Percentiles rank a stretch among this genome's conserved stretches.
These are phyloP conservation scores for Coelastrella sp. DNA, from an alignment of 139 green algal genomes.

Conservation along the genomic window DNA sequence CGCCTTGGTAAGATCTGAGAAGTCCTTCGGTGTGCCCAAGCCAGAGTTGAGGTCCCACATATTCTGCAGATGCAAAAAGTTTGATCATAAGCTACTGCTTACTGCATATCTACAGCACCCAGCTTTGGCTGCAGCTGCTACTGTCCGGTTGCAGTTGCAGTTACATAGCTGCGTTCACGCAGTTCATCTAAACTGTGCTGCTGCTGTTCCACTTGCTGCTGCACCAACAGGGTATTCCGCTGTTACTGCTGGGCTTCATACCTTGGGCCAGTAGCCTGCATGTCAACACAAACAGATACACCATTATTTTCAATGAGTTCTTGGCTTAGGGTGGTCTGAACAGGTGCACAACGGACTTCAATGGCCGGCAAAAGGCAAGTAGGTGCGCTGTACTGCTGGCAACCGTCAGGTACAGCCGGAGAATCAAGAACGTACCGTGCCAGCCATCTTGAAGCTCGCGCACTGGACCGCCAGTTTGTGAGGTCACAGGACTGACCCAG, in stretches of 20 bases:
- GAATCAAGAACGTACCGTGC: constrained; percentile 42
- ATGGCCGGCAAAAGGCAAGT: too few species aligned
- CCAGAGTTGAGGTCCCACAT: constrained; percentile 44
- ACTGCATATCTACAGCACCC: background rate
- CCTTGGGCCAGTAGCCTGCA: constrained; percentile 48
- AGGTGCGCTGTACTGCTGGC: background rate
- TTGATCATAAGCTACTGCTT: background rate
- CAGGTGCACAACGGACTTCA: too few species aligned
- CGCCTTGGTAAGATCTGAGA: constrained; percentile 18
- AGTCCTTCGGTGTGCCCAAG: constrained; percentile 31
- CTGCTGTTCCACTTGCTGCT: too few species aligned
- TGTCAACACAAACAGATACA: background rate
- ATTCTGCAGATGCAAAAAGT: constrained; percentile 12
- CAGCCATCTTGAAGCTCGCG: constrained; percentile 36
- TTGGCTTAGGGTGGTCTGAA: too few species aligned
- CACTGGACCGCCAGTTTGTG: constrained; percentile 40
- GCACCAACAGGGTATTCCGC: too few species aligned
- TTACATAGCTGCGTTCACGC: background rate
- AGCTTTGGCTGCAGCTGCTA: too few species aligned
- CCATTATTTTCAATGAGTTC: too few species aligned
- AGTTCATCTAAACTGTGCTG: too few species aligned
- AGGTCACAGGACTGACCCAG: constrained; percentile 44
- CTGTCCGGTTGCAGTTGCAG: background rate
- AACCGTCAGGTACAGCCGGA: background rate
- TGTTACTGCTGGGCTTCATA: background rate